Conservation (phyloP, 495 filamentous ascomycete genomes). For the Neurospora africana region DNA sequence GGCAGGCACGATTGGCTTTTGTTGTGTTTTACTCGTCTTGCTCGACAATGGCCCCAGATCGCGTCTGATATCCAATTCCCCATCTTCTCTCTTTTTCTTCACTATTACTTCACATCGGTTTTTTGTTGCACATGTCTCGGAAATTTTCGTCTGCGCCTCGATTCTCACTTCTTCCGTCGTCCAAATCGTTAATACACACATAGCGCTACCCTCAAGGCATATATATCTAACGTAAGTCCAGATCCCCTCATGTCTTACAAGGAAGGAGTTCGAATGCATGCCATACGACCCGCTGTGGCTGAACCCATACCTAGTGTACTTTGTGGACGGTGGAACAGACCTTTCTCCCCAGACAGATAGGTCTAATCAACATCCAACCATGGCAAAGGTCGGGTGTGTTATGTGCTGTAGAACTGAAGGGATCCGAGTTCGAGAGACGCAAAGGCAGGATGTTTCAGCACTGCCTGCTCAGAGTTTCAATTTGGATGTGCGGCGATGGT, state of each 20-base stretch:
- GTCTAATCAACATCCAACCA: neutral
- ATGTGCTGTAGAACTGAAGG: neutral
- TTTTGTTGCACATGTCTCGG: neutral
- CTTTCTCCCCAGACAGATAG: neutral
- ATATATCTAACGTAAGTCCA: neutral
- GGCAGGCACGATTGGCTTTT: neutral
- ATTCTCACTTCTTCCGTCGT: neutral
- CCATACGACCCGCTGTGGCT: neutral
- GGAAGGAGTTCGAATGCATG: neutral
- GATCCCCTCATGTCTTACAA: neutral
- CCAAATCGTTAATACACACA: neutral
- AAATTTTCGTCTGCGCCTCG: neutral
- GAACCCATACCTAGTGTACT: neutral
- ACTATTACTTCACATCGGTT: neutral
- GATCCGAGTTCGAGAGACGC: neutral
- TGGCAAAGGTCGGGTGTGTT: neutral
- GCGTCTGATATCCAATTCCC: neutral
- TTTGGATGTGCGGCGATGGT: neutral
- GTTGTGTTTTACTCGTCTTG: neutral
- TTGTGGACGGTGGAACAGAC: neutral
- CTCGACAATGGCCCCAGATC: neutral
- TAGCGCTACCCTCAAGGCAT: neutral
- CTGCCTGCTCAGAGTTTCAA: neutral
- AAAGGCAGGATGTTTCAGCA: neutral
- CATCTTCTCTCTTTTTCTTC: neutral